Evolutionary conservation across 306 rosid species (phyloP), one percentile per base, ranked within the genome.

Genomic region (Arachis hypogaea): DNA sequence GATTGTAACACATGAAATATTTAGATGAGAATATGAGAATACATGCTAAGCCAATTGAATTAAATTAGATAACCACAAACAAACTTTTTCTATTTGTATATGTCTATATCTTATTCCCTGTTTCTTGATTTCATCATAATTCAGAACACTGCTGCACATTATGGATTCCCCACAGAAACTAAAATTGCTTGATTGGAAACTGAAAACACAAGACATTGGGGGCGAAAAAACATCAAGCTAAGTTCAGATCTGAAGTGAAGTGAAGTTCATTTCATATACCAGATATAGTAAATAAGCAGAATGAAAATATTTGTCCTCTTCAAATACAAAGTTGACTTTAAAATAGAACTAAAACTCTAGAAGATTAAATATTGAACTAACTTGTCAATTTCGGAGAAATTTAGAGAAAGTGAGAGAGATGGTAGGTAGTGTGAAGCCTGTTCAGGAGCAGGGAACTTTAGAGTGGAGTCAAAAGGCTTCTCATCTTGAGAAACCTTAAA

Each of bases 131-230:
- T 14, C 14, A 14, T 14, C 14, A 14, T 14, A 14, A 14, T 14
- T 14, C 14, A 14, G 14, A 14, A 14, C 14, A 14, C 14, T 14
- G 14, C 14, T 14, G 14, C 14, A 14, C 14, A 14, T 14, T 78
- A 86, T 9, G 89, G 78, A 65, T 73, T 74, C 11, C 86, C 90
- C 72, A 71, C 7, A 11, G 92, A 65, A 85, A 85, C 84, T 68
- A 90, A 69, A 80, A 80, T 44, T 75, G 86, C 92, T 77, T 85
- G 92, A 78, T 86, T 86, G 81, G 90, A 78, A 82, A 82, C 86
- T 54, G 98, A 85, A 92, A 90, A 18, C 58, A 66, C 65, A 63
- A 45, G 14, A 14, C 14, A 14, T 14, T 14, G 14, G 14, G 14
- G 14, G 14, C 14, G 14, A 14, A 14, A 14, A 1, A 22, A 22